A percentile compares a stretch with the other conserved stretches of the same genome.
Evolutionary conservation across 768 basidiomycete genomes (phyloP).

Genomic region (Pleurotus tuoliensis): DNA sequence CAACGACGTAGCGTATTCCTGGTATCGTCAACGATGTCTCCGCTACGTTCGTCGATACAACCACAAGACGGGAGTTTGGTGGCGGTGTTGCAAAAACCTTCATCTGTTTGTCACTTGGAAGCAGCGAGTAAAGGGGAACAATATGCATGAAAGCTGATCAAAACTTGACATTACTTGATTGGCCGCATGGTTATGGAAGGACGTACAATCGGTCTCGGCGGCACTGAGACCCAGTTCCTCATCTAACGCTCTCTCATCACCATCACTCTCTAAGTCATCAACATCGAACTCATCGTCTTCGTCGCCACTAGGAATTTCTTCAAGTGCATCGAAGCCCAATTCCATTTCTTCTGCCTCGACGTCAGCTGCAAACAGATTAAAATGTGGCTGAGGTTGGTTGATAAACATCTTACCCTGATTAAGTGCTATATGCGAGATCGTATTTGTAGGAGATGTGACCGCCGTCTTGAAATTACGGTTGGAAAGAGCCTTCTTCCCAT

Average conservation of each 20-base stretch:
- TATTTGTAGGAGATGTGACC: too few relatives aligned
- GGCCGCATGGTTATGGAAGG: too few relatives aligned
- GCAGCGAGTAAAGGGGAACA: constrained; percentile 88
- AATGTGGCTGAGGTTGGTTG: neutral
- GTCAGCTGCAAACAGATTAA: constrained; percentile 42
- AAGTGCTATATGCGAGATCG: constrained; percentile 22
- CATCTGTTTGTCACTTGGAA: constrained; percentile 95
- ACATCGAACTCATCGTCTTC: constrained; percentile 60
- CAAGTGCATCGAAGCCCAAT: constrained; percentile 13
- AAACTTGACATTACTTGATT: constrained; percentile 1
- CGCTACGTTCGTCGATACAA: constrained; percentile 94
- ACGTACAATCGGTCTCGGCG: constrained; percentile 66
- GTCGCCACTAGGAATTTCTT: constrained; percentile 60
- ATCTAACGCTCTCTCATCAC: constrained; percentile 47
- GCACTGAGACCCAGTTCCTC: constrained; percentile 55
- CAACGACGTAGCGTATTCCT: constrained; percentile 96
- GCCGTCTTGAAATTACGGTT: constrained; percentile 28
- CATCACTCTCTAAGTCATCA: constrained; percentile 74
- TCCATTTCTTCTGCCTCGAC: constrained; percentile 41
- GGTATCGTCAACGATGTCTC: constrained; percentile 98
- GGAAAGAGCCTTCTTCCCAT: constrained; percentile 61
- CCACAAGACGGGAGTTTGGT: constrained; percentile 75
- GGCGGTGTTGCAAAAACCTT: constrained; percentile 87
- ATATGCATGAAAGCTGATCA: constrained; percentile 85
- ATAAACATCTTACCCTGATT: constrained; percentile 41